These are phyloP conservation scores for Aspergillus wentii DNA, from an alignment of 495 filamentous ascomycete species.

Conservation along the genomic window DNA sequence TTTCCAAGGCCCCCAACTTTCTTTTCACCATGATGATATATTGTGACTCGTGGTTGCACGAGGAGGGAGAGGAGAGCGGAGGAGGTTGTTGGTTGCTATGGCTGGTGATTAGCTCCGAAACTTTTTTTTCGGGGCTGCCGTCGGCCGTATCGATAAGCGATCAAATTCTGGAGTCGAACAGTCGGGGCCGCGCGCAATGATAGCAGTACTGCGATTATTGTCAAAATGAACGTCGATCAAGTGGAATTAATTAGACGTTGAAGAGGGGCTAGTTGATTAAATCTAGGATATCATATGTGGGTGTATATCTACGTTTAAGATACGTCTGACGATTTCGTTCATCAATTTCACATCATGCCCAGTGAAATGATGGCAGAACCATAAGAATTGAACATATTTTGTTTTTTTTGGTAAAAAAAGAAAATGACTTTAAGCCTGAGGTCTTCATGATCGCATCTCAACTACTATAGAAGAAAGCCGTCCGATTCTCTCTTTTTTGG, in stretches of 20 bases:
- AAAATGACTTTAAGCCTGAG: constrained; percentile 28
- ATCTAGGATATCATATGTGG: too few species aligned
- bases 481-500: constrained; percentile 37
- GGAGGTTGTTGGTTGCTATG: constrained; percentile 9
- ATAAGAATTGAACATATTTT: constrained; percentile 24
- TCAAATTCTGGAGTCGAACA: too few species aligned
- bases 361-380: too few species aligned
- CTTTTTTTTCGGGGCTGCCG: constrained; percentile 35
- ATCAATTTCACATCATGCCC: too few species aligned
- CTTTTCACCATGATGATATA: constrained; percentile 65
- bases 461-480: constrained; percentile 43
- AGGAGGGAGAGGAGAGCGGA: constrained; percentile 13
- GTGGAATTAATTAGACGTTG: too few species aligned
- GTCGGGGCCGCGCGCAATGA: too few species aligned
- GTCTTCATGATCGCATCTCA: constrained; percentile 45
- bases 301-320: too few species aligned
- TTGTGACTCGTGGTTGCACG: constrained; percentile 4
- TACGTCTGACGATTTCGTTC: too few species aligned
- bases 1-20: constrained; percentile 86
- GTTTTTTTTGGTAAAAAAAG: constrained; percentile 28
- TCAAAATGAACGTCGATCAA: too few species aligned
- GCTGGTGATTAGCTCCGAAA: constrained; percentile 21
- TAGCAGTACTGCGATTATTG: too few species aligned
- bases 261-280: too few species aligned
- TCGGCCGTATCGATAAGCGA: constrained; percentile 42